Evolutionary conservation across 768 basidiomycete species (phyloP).

Genomic region (Suillus americanus): DNA sequence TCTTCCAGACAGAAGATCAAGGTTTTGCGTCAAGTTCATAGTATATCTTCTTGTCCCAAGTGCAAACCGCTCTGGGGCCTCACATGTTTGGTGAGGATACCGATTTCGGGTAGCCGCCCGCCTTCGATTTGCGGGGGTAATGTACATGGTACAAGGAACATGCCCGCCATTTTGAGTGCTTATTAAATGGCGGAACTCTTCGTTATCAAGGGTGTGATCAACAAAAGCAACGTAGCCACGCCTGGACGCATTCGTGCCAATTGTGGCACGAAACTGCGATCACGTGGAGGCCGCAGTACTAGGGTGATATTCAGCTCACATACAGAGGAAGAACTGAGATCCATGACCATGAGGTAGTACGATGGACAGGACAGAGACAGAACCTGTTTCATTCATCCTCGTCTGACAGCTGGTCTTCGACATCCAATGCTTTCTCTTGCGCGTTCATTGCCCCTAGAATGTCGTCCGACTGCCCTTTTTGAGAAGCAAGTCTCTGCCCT

Average conservation of each 20-base stretch:
- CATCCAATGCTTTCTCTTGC: conserved; percentile 57
- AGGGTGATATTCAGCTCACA: background rate
- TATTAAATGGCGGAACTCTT: background rate
- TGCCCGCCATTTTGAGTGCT: background rate
- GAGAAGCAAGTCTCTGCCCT: conserved; percentile 80
- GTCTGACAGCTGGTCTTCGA: conserved; percentile 53
- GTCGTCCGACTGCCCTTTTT: conserved; percentile 79
- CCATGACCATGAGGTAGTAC: background rate
- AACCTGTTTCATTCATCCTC: conserved; percentile 52
- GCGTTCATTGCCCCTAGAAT: conserved; percentile 83
- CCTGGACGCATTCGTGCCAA: background rate
- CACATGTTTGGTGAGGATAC: background rate
- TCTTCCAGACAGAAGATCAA: background rate
- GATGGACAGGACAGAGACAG: background rate
- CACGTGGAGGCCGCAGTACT: background rate
- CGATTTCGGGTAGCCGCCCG: background rate
- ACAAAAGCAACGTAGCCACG: background rate
- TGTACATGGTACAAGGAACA: background rate
- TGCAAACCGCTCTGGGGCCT: background rate
- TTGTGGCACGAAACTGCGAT: background rate
- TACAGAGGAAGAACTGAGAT: background rate
- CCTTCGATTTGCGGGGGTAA: background rate
- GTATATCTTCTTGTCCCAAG: background rate
- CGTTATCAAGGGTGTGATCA: background rate
- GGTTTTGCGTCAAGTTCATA: background rate